A percentile compares a stretch with the other conserved stretches of the same genome.
phyloP scores from a whole-genome alignment of 2,329 filamentous ascomycete species.

The Lachnellula hyalina region DNA sequence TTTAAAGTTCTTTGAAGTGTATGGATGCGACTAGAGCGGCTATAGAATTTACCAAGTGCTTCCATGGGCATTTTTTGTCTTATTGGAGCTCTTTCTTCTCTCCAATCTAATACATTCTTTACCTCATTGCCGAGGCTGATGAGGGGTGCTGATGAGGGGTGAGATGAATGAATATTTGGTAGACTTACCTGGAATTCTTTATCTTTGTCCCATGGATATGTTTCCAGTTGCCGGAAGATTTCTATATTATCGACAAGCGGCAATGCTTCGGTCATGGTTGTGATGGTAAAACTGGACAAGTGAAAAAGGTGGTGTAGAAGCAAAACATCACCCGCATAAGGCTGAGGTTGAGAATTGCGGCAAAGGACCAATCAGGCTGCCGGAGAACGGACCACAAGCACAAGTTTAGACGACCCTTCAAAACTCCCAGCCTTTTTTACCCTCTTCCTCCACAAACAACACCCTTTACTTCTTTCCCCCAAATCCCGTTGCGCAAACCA shows the following conservation, averaged over 20 bases:
- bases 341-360: slow-evolving; percentile 1
- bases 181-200: slow-evolving; percentile 56
- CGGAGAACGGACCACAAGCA: background rate
- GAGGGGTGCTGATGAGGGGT: background rate
- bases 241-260: slow-evolving; percentile 32
- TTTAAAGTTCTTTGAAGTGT: background rate
- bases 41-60: background rate
- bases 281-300: slow-evolving; percentile 1
- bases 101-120: background rate
- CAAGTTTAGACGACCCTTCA: background rate
- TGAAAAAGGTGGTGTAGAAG: background rate
- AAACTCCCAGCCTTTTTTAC: slow-evolving; percentile 18
- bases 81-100: background rate
- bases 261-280: slow-evolving; percentile 9
- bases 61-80: background rate
- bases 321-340: slow-evolving; percentile 5
- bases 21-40: background rate
- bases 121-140: slow-evolving; percentile 16
- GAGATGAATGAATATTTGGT: background rate
- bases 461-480: slow-evolving; percentile 7
- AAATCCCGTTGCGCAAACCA: slow-evolving; percentile 5
- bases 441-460: slow-evolving; percentile 15
- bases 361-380: slow-evolving; percentile 1
- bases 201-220: slow-evolving; percentile 64
- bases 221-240: slow-evolving; percentile 57